Percentiles rank a stretch among this genome's conserved stretches.
Evolutionary conservation across 106 monocot genomes (phyloP).

Genomic region (Cymbidium sinense): DNA sequence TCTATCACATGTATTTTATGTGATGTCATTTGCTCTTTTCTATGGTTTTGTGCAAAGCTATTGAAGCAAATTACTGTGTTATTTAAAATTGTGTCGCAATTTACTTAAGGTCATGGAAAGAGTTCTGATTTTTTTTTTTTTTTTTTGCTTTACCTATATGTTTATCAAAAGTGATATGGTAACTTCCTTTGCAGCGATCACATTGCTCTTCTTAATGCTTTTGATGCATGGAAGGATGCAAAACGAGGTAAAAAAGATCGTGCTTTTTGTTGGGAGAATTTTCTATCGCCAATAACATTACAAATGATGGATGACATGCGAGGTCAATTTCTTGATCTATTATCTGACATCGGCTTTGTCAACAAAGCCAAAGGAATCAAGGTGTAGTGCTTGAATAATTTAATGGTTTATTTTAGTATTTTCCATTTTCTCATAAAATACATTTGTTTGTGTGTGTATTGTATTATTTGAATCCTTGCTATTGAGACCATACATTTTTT

Average conservation of each 20-base stretch:
- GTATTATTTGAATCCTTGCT: not conserved
- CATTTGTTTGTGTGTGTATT: not conserved
- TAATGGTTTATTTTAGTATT: not conserved
- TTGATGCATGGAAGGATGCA: conserved; percentile 82
- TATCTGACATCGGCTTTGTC: conserved; percentile 87
- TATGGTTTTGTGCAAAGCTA: not conserved
- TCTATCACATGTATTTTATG: not conserved
- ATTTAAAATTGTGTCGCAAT: not conserved
- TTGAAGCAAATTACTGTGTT: conserved; percentile 1
- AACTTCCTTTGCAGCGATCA: conserved; percentile 58
- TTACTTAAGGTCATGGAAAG: not conserved
- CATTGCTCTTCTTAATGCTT: conserved; percentile 91
- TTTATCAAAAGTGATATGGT: not conserved
- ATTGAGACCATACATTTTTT: not conserved
- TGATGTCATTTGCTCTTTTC: not conserved
- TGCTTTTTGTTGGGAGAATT: conserved; percentile 95
- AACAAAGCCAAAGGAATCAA: conserved; percentile 70
- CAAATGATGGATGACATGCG: conserved; percentile 98
- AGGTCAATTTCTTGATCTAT: conserved; percentile 79
- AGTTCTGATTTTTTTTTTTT: not conserved
- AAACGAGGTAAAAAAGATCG: conserved; percentile 67
- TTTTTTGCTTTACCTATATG: not conserved
- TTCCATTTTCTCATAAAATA: not conserved
- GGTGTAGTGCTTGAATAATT: conserved; percentile 26
- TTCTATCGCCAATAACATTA: conserved; percentile 78